Conservation (phyloP, 2,329 filamentous ascomycete species). For the Fusarium nanum region DNA sequence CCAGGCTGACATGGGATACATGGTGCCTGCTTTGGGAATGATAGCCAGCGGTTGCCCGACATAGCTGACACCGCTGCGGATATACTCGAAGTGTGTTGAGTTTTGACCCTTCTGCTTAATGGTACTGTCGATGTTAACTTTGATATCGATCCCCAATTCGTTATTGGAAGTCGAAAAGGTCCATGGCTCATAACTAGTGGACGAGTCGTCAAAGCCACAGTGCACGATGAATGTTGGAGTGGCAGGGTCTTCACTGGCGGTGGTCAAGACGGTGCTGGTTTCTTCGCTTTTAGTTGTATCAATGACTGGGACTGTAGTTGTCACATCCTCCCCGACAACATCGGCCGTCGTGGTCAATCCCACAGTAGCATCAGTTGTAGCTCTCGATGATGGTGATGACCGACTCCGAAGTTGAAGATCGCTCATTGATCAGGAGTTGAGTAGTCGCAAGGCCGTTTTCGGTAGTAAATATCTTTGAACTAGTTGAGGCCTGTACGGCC, state of each 20-base stretch:
- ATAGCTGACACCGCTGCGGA: neutral
- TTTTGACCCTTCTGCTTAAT: rapidly evolving
- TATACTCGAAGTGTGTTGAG: neutral
- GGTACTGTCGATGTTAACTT: neutral
- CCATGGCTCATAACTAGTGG: neutral
- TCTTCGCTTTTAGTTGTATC: neutral
- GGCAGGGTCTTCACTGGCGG: no score
- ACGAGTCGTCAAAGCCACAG: neutral
- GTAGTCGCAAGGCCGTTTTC: no score
- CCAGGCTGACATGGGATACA: neutral
- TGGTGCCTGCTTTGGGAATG: neutral
- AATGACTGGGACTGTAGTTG: neutral
- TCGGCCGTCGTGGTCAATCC: neutral
- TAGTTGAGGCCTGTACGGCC: no score
- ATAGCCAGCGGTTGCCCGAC: neutral
- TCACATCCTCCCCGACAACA: neutral
- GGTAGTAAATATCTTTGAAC: no score
- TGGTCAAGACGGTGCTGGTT: no score
- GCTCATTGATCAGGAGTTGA: no score
- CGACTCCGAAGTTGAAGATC: no score
- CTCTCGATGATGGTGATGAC: no score
- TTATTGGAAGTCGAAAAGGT: neutral
- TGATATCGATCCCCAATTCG: neutral
- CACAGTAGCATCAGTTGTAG: rapidly evolving
- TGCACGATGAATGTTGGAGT: no score